Evolutionary conservation across 1,284 basidiomycete species (phyloP), one percentile per base, ranked within the genome.

Genomic region (Melanopsichium pennsylvanicum): DNA sequence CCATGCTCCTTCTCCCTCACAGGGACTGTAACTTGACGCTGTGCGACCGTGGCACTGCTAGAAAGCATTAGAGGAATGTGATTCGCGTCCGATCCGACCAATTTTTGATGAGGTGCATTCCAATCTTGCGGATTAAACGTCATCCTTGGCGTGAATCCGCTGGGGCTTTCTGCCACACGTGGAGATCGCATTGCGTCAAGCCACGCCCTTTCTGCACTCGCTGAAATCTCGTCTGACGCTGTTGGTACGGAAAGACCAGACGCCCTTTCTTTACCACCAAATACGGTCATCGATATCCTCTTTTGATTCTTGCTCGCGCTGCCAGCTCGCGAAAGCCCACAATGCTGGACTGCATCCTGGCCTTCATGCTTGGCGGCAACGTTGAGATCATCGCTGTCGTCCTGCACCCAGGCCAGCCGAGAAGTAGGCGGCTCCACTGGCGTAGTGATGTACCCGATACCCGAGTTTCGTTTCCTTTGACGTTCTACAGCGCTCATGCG

Each of bases 61-160:
- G 57, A 45, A 35, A 67, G 58, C 38, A 58, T 43, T n/a, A 59
- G 59, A 13, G 62, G 51, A 27, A 70, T 66, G 26, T 59, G 56
- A 18, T 48, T 48, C 31, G 54, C 45, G 2, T 15, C 27, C n/a
- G n/a, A n/a, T n/a, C n/a, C n/a, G n/a, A n/a, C n/a, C n/a, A n/a
- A n/a, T n/a, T 50, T 36, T 13, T 55, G 47, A 2, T 33, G 47
- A 5, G 37, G 25, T 25, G 47, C 44, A 27, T 35, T 36, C 64
- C 58, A 68, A n/a, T 56, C 57, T 4, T 57, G 51, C 26, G 63
- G 51, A 26, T 68, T 63, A 37, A 66, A 73, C n/a, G 35, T 36
- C 67, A 73, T 60, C 1, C 48, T 37, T 4, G 70, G 70, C 18
- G 70, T 73, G 43, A 57, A 67, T 13, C 71, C 71, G 5, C 69